Evolutionary conservation across 805 yeast genomes (phyloP).

Genomic region (Jamesozyma rosinii): DNA sequence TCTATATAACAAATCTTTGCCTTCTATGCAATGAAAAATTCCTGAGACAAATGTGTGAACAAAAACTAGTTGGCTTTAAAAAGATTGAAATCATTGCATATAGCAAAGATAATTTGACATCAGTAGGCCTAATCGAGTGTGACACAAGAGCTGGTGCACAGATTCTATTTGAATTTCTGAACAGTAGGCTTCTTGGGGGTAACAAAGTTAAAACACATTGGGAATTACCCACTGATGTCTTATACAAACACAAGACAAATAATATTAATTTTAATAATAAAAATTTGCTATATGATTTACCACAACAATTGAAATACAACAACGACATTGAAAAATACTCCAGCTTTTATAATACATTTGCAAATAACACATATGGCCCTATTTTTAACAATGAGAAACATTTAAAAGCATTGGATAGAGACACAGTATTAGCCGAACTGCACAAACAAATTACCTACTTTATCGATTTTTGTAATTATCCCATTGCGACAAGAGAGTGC

Average conservation of each 20-base stretch:
- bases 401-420: not conserved
- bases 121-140: constrained; percentile 19
- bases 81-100: constrained; percentile 14
- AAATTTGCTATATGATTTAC: no score
- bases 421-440: not conserved
- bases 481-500: constrained; percentile 30
- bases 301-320: not conserved
- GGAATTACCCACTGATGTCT: constrained; percentile 7
- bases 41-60: constrained; percentile 18
- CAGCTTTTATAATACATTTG: not conserved
- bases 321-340: not conserved
- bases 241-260: no score
- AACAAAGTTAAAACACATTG: constrained; percentile 19
- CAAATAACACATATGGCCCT: not conserved
- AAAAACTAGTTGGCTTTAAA: constrained; percentile 17
- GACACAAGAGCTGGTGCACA: constrained; percentile 17
- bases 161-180: constrained; percentile 16
- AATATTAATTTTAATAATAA: no score
- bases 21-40: constrained; percentile 23
- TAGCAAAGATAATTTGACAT: constrained; percentile 12
- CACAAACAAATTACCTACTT: not conserved
- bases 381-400: not conserved
- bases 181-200: constrained; percentile 25
- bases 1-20: constrained; percentile 23
- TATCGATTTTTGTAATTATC: constrained; percentile 12